Conservation (phyloP, 352 stramenopile genomes). For the Globisporangium sylvaticum region DNA sequence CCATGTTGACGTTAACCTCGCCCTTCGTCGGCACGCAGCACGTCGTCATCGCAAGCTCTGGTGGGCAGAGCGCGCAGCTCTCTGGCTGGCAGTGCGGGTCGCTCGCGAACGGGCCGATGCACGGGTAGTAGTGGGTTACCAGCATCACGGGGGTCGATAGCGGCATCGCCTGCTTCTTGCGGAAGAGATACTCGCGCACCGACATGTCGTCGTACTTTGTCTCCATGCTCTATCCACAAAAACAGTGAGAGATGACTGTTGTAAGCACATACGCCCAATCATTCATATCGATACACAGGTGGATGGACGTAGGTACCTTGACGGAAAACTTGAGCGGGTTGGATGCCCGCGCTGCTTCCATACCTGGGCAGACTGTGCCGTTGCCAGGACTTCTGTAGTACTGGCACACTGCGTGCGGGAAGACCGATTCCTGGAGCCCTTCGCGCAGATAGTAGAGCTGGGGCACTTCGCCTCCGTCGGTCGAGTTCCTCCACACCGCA, state of each 20-base stretch:
- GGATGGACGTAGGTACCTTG: constrained; percentile 33
- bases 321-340: constrained; percentile 72
- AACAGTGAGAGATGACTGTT: too few relatives aligned
- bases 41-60: constrained; percentile 66
- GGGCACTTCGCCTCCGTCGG: constrained; percentile 66
- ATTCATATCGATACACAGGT: too few relatives aligned
- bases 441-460: constrained; percentile 77
- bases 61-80: constrained; percentile 59
- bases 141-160: constrained; percentile 71
- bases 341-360: constrained; percentile 43
- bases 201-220: constrained; percentile 83
- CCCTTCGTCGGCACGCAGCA: constrained; percentile 72
- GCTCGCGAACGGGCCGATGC: constrained; percentile 52
- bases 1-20: constrained; percentile 73
- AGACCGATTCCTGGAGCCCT: constrained; percentile 65
- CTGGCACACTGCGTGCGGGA: constrained; percentile 63
- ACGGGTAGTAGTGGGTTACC: constrained; percentile 81
- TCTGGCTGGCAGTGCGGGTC: constrained; percentile 60
- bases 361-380: constrained; percentile 60
- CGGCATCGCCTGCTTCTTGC: constrained; percentile 74
- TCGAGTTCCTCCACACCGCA: constrained; percentile 75
- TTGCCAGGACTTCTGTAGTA: constrained; percentile 64
- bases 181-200: constrained; percentile 62
- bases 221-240: constrained; percentile 54
- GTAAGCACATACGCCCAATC: too few relatives aligned